These are phyloP conservation scores for Phtheirospermum japonicum DNA, from an alignment of 257 asterid genomes.

Conservation along the genomic window DNA sequence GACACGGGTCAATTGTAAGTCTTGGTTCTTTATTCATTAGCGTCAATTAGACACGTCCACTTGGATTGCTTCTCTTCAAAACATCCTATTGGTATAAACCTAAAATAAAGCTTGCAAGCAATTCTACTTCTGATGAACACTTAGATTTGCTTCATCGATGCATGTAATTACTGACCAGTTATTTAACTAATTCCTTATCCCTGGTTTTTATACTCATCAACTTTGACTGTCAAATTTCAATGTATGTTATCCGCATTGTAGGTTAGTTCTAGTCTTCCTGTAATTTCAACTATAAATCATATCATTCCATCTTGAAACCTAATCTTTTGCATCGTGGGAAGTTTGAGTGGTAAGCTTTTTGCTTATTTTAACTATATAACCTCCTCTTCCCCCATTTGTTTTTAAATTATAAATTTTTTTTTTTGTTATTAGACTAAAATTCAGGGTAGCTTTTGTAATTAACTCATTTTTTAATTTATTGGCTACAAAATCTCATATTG, in stretches of 20 bases:
- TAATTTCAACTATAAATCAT: conserved; percentile 80
- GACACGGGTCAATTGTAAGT: conserved; percentile 96
- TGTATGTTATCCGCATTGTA: no score
- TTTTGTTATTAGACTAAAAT: no score
- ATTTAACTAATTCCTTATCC: neutral
- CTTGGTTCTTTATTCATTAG: conserved; percentile 18
- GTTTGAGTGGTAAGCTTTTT: conserved; percentile 69
- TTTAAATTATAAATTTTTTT: no score
- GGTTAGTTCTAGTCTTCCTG: conserved; percentile 99
- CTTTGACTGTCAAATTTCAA: no score
- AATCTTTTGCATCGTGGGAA: conserved; percentile 65
- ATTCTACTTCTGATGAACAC: neutral
- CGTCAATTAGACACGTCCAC: no score
- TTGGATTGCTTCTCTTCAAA: neutral
- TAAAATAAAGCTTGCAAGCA: neutral
- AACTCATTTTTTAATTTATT: no score
- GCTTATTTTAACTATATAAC: neutral
- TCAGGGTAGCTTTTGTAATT: no score
- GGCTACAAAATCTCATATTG: neutral
- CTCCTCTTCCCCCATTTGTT: neutral
- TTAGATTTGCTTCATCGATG: neutral
- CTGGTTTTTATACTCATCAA: neutral
- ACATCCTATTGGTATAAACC: conserved; percentile 1
- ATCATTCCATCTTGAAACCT: conserved; percentile 78
- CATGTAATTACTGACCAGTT: neutral